Base-by-base conservation (phyloP, 768 basidiomycete species). In the Asterophora parasitica region DNA sequence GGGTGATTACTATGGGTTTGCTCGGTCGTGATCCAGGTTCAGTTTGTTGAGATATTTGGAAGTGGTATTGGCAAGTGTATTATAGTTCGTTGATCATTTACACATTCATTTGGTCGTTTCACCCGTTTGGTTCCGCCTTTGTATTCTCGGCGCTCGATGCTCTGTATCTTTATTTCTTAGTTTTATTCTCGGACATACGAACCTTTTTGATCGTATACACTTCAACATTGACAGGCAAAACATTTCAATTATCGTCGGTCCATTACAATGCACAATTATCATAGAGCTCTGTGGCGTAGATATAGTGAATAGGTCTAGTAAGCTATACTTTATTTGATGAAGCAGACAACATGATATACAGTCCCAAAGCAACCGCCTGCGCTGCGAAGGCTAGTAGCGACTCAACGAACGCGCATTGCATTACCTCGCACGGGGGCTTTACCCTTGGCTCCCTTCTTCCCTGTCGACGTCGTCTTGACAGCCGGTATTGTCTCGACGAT, bases 401-500 rank as follows among this genome's bases (percentile, higher is more conserved):
- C 39, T 48, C 37, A 56, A 15, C 49, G 38, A 39, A 42, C 5
- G 12, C 51, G 55, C 20, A 48, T 44, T 15, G 38, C 42, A 23
- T 52, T 52, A 15, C 39, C 39, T 32, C 46, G 44, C 17, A 20
- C 42, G 17, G 47, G 36, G 15, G 45, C 39, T 12, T 56, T 59
- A 12, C 46, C 31, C 33, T 46, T 52, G 7, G 51, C 44, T 12
- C 53, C 39, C 37, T 49, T 57, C 31, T 47, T 53, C n/a, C n/a
- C n/a, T n/a, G n/a, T n/a, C 31, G 47, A 47, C 13, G 46, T 17
- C 30, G 46, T n/a, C 30, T 47, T 54, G 33, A 38, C 52, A 16
- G 43, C 37, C n/a, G 41, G 33, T 7, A 52, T 58, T 17, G 63
- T 63, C 34, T 70, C 70, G 4, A 73, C 66, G 35, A 74, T 69